A percentile compares a stretch with the other conserved stretches of the same genome.
Evolutionary conservation across 2,329 filamentous ascomycete species (phyloP).

Genomic region (Aspergillus sp.): DNA sequence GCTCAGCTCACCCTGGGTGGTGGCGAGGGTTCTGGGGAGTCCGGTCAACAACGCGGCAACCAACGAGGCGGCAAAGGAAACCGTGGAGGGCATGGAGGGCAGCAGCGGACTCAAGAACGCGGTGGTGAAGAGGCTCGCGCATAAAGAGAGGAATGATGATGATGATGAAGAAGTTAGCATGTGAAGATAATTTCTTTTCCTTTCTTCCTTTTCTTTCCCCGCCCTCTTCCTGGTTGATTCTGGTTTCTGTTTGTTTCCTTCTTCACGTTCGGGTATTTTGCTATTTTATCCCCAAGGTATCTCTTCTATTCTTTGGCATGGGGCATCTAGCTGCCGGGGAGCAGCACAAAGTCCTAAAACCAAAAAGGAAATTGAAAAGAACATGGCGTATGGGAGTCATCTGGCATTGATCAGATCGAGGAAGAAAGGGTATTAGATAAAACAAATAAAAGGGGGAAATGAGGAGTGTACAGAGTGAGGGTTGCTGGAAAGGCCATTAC

Average conservation of each 20-base stretch:
- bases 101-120: slow-evolving; percentile 33
- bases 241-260: not conserved
- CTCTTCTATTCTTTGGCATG: slow-evolving; percentile 8
- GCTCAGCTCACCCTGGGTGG: slow-evolving; percentile 55
- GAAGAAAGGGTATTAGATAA: not conserved
- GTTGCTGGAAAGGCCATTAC: not conserved
- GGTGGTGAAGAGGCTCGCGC: slow-evolving; percentile 31
- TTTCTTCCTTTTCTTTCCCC: slow-evolving; percentile 1
- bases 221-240: not conserved
- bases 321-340: slow-evolving; percentile 2
- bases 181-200: slow-evolving; percentile 11
- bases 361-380: slow-evolving; percentile 11
- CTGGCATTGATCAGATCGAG: slow-evolving; percentile 20
- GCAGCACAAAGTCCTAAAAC: slow-evolving; percentile 2
- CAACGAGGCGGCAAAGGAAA: slow-evolving; percentile 38
- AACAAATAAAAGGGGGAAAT: slow-evolving; percentile 6
- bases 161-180: slow-evolving; percentile 1
- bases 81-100: slow-evolving; percentile 24
- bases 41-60: slow-evolving; percentile 29
- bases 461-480: slow-evolving; percentile 6
- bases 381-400: slow-evolving; percentile 29
- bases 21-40: slow-evolving; percentile 33
- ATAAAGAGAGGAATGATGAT: slow-evolving; percentile 12
- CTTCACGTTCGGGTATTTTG: not conserved
- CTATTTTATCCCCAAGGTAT: not conserved